A percentile compares a stretch with the other conserved stretches of the same genome.
phyloP scores from a whole-genome alignment of 306 rosid species.

The Argentina anserina region DNA sequence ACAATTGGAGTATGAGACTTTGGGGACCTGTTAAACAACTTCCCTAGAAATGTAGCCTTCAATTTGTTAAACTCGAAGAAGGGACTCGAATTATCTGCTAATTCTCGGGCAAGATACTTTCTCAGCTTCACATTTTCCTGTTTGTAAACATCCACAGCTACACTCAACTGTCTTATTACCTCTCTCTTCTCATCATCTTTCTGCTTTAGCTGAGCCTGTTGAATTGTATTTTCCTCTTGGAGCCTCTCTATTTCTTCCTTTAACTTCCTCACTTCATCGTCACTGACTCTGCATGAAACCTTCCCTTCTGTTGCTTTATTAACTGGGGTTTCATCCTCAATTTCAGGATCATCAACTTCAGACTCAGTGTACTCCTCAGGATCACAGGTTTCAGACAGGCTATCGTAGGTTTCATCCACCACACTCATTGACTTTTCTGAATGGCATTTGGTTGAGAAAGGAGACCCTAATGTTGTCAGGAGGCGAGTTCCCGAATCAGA shows the following conservation, averaged over 20 bases:
- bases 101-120: constrained; percentile 37
- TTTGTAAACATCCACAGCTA: constrained; percentile 62
- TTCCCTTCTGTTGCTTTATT: constrained; percentile 18
- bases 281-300: constrained; percentile 3
- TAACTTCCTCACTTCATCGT: constrained; percentile 40
- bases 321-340: constrained; percentile 32
- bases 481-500: constrained; percentile 52
- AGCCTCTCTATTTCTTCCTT: constrained; percentile 45
- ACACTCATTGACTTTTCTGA: constrained; percentile 31
- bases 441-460: constrained; percentile 53
- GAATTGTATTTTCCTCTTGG: constrained; percentile 42
- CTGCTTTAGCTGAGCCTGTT: constrained; percentile 39
- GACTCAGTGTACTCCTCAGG: constrained; percentile 58
- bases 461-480: constrained; percentile 39
- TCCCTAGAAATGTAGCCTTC: constrained; percentile 42
- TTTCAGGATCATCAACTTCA: constrained; percentile 81
- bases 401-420: constrained; percentile 46
- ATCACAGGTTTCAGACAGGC: constrained; percentile 48
- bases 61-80: constrained; percentile 54
- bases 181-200: constrained; percentile 78
- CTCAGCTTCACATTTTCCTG: constrained; percentile 65
- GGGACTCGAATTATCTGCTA: constrained; percentile 40
- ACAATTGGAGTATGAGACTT: constrained; percentile 36
- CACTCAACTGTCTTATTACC: constrained; percentile 70
- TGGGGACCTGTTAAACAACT: constrained; percentile 39